These are phyloP conservation scores for Metarhizium anisopliae DNA, from an alignment of 2,329 filamentous ascomycete genomes.

Conservation along the genomic window DNA sequence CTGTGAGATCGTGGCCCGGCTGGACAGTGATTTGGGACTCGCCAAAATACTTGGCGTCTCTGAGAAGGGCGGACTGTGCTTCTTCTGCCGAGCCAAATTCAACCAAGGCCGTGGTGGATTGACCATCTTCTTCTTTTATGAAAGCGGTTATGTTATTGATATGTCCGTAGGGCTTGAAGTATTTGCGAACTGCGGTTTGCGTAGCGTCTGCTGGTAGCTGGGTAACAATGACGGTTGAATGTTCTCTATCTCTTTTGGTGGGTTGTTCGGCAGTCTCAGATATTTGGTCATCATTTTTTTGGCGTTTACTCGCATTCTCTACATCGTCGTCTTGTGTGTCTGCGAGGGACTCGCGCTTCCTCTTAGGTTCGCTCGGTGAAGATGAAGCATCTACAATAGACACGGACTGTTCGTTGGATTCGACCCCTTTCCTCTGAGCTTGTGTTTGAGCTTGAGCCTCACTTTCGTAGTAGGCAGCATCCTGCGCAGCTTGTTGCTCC, in stretches of 20 bases:
- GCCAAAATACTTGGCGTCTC: conserved; percentile 71
- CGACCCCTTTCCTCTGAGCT: background rate
- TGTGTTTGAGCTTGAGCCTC: conserved; percentile 9
- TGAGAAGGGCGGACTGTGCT: conserved; percentile 68
- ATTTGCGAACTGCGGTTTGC: conserved; percentile 70
- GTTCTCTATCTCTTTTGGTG: conserved; percentile 77
- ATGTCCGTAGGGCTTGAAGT: conserved; percentile 83
- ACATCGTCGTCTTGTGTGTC: conserved; percentile 28
- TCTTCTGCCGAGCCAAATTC: conserved; percentile 81
- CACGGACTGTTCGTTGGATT: conserved; percentile 13
- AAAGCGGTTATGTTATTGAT: conserved; percentile 66
- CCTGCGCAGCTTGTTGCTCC: conserved; percentile 46
- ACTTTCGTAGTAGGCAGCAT: conserved; percentile 29
- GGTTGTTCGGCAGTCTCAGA: conserved; percentile 20
- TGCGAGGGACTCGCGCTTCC: conserved; percentile 60
- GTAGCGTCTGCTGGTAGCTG: conserved; percentile 64
- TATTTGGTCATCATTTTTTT: conserved; percentile 36
- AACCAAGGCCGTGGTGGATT: conserved; percentile 62
- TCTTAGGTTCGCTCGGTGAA: conserved; percentile 41
- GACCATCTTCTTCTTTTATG: conserved; percentile 49
- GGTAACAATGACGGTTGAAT: conserved; percentile 74
- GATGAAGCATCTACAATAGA: conserved; percentile 23
- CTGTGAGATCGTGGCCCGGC: conserved; percentile 66
- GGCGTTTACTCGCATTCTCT: conserved; percentile 57
- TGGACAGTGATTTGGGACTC: conserved; percentile 65